A percentile compares a stretch with the other conserved stretches of the same genome.
phyloP scores from a whole-genome alignment of 2,329 filamentous ascomycete genomes.

The Penicillium sp. region DNA sequence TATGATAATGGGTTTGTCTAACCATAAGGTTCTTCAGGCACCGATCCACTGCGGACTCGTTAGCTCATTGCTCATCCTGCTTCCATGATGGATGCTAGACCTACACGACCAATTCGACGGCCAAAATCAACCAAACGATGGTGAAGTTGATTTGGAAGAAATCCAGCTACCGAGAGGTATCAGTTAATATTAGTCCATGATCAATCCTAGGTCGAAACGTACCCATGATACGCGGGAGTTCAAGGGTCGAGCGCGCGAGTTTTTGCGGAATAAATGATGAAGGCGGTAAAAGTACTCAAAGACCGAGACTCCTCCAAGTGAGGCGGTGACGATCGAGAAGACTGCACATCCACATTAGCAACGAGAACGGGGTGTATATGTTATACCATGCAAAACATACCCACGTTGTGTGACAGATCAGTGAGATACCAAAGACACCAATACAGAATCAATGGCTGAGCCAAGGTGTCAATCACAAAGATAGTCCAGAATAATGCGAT shows the following conservation, averaged over 20 bases:
- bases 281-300: slow-evolving; percentile 45
- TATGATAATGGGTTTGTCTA: slow-evolving; percentile 9
- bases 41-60: slow-evolving; percentile 35
- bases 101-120: slow-evolving; percentile 43
- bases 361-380: neutral
- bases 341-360: slow-evolving; percentile 25
- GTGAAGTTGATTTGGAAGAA: slow-evolving; percentile 48
- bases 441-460: slow-evolving; percentile 59
- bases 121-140: slow-evolving; percentile 43
- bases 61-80: slow-evolving; percentile 5
- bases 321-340: slow-evolving; percentile 42
- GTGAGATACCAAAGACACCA: slow-evolving; percentile 60
- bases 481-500: slow-evolving; percentile 60
- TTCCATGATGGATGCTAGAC: slow-evolving; percentile 9
- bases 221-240: slow-evolving; percentile 45
- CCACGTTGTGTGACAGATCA: slow-evolving; percentile 43
- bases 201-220: slow-evolving; percentile 5
- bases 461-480: slow-evolving; percentile 57
- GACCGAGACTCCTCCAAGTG: slow-evolving; percentile 41
- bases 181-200: neutral
- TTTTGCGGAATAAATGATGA: slow-evolving; percentile 37
- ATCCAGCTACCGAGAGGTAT: slow-evolving; percentile 32
- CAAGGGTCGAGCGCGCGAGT: slow-evolving; percentile 37
- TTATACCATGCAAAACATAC: slow-evolving; percentile 25
- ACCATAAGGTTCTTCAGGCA: slow-evolving; percentile 41